A percentile compares a stretch with the other conserved stretches of the same genome.
Evolutionary conservation across 2,329 filamentous ascomycete genomes (phyloP).

Genomic region (Aspergillus thermomutatus): DNA sequence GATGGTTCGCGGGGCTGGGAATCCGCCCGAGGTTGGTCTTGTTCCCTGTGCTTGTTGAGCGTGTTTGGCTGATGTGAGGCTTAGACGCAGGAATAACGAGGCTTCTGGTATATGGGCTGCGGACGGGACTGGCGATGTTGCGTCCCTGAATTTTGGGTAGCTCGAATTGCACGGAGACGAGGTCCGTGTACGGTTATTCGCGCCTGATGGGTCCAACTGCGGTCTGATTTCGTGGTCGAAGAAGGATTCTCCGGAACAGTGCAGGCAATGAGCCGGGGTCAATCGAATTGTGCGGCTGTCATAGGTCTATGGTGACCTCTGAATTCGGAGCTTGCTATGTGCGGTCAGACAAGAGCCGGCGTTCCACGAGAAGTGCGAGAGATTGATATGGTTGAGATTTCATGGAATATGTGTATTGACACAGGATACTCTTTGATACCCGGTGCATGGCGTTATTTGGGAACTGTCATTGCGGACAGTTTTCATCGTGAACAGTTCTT

Average conservation of each 20-base stretch:
- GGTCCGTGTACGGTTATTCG: not conserved
- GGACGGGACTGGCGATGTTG: not conserved
- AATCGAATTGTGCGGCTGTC: not conserved
- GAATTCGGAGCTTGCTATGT: too few relatives aligned
- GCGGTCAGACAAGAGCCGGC: too few relatives aligned
- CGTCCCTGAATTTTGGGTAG: not conserved
- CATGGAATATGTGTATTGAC: not conserved
- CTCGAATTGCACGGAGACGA: not conserved
- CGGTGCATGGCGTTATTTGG: not conserved
- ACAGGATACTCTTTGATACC: not conserved
- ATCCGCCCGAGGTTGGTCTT: slow-evolving; percentile 53
- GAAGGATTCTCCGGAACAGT: not conserved
- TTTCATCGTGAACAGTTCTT: not conserved
- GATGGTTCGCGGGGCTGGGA: slow-evolving; percentile 60
- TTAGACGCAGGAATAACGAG: not conserved
- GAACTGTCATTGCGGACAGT: not conserved
- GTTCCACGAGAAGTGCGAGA: not conserved
- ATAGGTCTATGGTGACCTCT: not conserved
- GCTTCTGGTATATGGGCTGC: not conserved
- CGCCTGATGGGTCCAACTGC: too few relatives aligned
- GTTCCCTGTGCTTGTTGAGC: not conserved
- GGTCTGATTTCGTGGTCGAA: too few relatives aligned
- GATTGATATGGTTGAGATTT: not conserved
- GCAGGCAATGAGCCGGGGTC: not conserved
- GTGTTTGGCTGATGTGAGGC: not conserved